Evolutionary conservation across 2,329 filamentous ascomycete genomes (phyloP), one percentile per base, ranked within the genome.

Genomic region (Aspergillus tubingensis): DNA sequence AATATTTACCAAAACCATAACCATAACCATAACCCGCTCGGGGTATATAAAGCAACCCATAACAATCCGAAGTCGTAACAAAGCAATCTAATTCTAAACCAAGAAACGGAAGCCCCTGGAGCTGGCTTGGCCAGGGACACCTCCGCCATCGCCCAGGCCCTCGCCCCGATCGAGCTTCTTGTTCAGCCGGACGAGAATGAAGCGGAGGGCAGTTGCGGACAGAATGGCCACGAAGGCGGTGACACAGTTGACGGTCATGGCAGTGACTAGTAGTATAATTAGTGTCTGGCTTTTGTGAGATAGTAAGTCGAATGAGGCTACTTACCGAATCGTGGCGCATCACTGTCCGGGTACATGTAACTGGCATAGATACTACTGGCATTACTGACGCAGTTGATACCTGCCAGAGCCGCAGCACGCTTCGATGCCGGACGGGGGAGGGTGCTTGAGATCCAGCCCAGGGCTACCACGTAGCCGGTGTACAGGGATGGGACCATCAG

Each of bases 401-500:
- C 87, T 1, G 90, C 91, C 5, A 94, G 74, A 0, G 89, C 89
- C 0, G 89, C 86, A 2, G 87, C 87, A 61, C 89, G 84, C 78
- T 93, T 93, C 2, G 90, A 87, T 0, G 90, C 88, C 3, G 91
- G 91, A 5, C 90, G 85, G 0, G 90, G 90, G 54, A 94, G 82
- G 1, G 87, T 89, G 71, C 90, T 91, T 50, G 84, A 86, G 64
- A 93, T 91, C 91, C 91, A 95, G 2, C 87, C 84, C 3, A 91
- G 79, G 1, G 82, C 82, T 1, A 91, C 87, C 0, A 89, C 89
- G 69, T 87, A 91, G 51, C 85, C 84, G 1, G 84, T 83, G 68
- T 90, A 90, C 2, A 88, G 78, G 0, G 86, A 84, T 0, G 85
- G 81, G 2, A 85, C 78, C 86, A 92, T 91, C 41, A 91, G 78